Evolutionary conservation across 768 basidiomycete species (phyloP), one percentile per base, ranked within the genome.

Genomic region (Rickenella mellea): DNA sequence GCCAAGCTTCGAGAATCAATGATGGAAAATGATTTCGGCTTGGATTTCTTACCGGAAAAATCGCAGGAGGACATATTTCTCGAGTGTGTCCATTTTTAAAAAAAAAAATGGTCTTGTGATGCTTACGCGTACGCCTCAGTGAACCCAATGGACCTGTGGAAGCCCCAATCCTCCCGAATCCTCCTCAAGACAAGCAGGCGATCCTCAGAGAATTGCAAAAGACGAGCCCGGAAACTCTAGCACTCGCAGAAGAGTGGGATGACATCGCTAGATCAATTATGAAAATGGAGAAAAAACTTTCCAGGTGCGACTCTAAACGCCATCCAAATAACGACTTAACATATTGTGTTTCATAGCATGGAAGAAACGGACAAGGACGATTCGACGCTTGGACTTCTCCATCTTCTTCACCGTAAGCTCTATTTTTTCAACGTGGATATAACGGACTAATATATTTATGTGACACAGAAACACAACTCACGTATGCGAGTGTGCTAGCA

Each of bases 401-500:
- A 92, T 55, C 64, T 93, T 32, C 82, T 94, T 62, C 88, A 94
- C 56, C 93, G 93, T 91, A 56, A 62, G 89, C 71, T 5, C 26
- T 30, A 12, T 20, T 25, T 33, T 45, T 33, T 33, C 43, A 27
- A 43, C 44, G n/a, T 41, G 28, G 4, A 15, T 41, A 28, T 24
- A 5, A 31, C 35, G 26, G 24, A 9, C 28, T 38, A 24, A 6
- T 11, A 32, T 21, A 14, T 22, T 41, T 22, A 31, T 33, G 15
- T 7, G 27, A 43, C 26, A 22, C 59, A 97, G 93, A 98, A 69
- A 75, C 91, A 1, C 68, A 94, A 2, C 65, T 96, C 27, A 89
- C 92, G 7, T 98, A 98, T 55, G 73, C 87, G 15, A 87, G 91
- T 1, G 82, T 80, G 2, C 79, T 98, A 33, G 86, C 92, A 1